Conservation (phyloP, 78 protist species). For the Pigoraptor vietnamica region DNA sequence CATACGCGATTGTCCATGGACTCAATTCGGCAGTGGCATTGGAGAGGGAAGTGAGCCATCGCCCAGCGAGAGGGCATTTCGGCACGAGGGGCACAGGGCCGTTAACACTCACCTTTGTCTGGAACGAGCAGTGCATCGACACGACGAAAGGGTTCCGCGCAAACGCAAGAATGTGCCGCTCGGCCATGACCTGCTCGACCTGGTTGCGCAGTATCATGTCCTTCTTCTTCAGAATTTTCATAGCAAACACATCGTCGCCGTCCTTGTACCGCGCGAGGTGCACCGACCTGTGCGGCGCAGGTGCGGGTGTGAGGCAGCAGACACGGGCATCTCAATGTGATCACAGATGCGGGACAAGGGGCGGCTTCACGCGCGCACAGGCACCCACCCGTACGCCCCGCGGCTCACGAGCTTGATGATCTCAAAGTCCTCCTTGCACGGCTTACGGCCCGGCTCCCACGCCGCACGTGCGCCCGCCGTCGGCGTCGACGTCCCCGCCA, state of each 20-base stretch:
- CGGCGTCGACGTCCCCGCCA: background rate
- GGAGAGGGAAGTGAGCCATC: too few species aligned
- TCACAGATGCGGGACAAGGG: too few species aligned
- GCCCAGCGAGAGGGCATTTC: too few species aligned
- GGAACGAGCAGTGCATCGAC: conserved; percentile 20
- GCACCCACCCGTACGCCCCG: conserved; percentile 50
- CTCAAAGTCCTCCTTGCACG: conserved; percentile 21
- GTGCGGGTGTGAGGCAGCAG: too few species aligned
- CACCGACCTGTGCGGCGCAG: conserved; percentile 16
- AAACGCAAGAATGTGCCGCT: conserved; percentile 18
- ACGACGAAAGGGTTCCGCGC: conserved; percentile 33
- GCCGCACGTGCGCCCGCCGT: background rate
- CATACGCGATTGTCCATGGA: too few species aligned
- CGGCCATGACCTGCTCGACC: conserved; percentile 32
- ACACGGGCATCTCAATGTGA: too few species aligned
- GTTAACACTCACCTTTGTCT: background rate
- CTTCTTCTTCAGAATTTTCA: conserved; percentile 62
- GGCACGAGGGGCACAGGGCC: background rate
- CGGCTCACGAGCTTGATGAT: conserved; percentile 41
- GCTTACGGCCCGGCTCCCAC: background rate
- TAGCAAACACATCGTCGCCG: conserved; percentile 74
- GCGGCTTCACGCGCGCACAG: background rate
- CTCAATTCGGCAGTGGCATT: too few species aligned
- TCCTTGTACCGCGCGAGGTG: conserved; percentile 34
- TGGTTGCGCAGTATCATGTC: conserved; percentile 41